These are phyloP conservation scores for Thelonectria olida DNA, from an alignment of 2,329 filamentous ascomycete genomes.

Conservation along the genomic window DNA sequence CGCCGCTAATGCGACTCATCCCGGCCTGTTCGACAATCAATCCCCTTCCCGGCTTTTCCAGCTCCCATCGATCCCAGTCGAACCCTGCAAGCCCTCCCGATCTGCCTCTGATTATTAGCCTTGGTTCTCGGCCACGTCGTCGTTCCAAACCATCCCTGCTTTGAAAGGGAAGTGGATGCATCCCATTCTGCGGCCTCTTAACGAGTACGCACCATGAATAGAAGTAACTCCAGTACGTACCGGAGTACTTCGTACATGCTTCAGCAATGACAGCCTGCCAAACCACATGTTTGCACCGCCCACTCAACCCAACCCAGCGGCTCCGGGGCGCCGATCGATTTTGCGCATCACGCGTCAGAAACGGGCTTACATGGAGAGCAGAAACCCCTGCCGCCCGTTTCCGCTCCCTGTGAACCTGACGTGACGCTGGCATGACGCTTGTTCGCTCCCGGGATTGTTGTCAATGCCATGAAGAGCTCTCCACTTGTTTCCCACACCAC, in stretches of 20 bases:
- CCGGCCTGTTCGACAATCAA: slow-evolving; percentile 20
- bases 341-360: neutral
- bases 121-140: neutral
- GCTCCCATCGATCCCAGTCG: slow-evolving; percentile 1
- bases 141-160: neutral
- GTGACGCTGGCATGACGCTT: slow-evolving; percentile 38
- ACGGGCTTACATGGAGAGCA: neutral
- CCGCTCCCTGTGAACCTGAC: slow-evolving; percentile 21
- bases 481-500: slow-evolving; percentile 19
- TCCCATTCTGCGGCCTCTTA: neutral
- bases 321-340: neutral
- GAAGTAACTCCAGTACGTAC: neutral
- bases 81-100: slow-evolving; percentile 10
- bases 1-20: slow-evolving; percentile 42
- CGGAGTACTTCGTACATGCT: too few relatives aligned
- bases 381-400: neutral
- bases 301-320: neutral
- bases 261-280: too few relatives aligned
- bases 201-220: too few relatives aligned
- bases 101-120: neutral
- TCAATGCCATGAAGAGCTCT: slow-evolving; percentile 25
- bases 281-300: slow-evolving; percentile 1
- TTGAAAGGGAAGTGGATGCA: neutral
- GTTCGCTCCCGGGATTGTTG: slow-evolving; percentile 21
- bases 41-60: neutral